Evolutionary conservation across 495 filamentous ascomycete species (phyloP), one percentile per base, ranked within the genome.

Genomic region (Aspergillus cristatus): DNA sequence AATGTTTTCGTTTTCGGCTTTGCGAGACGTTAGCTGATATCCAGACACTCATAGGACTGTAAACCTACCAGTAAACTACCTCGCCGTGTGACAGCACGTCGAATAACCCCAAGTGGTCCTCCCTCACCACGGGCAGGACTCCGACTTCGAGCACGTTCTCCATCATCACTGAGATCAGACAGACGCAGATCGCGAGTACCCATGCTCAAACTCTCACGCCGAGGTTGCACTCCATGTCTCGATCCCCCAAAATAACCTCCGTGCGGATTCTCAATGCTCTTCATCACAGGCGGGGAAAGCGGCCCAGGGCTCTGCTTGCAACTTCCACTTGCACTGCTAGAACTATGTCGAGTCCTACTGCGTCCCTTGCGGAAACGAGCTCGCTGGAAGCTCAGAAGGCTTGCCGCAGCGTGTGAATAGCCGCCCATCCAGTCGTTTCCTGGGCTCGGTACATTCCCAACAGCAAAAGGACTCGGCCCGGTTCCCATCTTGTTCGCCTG

Each of bases 1-100:
- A 97, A 97, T 0, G 76, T 84, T 63, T 94, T 94, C 0, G 89
- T 86, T 65, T 99, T 99, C 12, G 91, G 91, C 82, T 83, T 41
- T 8, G 24, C 3, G 1, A 43, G 2, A 10, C n/a, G 22, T 60
- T 37, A 50, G 50, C 15, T 3, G n/a, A 32, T 7, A 14, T 16
- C 29, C 7, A 18, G 16, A 32, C n/a, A n/a, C n/a, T n/a, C n/a
- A n/a, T n/a, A n/a, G 18, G 16, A 30, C 7, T 18, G n/a, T 25
- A 18, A 24, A 60, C 79, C 53, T 72, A 89, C 88, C 60, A 98
- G 60, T 46, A 98, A 67, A 56, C 88, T 97, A 2, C 90, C 82
- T 38, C 90, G 71, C 20, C 91, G 71, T 14, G 87, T 94, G 11
- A 98, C 91, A 7, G 79, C 75, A 41, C 71, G 71, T 31, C 74